Evolutionary conservation across 2,329 filamentous ascomycete genomes (phyloP).

Genomic region (Rhynchosporium graminicola): DNA sequence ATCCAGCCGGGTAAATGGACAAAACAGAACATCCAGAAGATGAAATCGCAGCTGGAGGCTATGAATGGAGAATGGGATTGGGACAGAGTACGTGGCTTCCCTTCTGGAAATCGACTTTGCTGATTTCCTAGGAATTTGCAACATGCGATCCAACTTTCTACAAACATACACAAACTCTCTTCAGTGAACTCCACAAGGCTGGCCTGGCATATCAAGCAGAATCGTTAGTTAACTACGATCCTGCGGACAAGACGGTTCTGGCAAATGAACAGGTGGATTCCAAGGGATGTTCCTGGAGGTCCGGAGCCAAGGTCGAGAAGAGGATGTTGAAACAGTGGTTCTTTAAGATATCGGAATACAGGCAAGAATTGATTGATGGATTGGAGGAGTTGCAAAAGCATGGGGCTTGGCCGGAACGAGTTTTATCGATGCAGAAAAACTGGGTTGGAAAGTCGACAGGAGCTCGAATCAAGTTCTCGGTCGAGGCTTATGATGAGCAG

Average conservation of each 20-base stretch:
- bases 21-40: conserved; percentile 73
- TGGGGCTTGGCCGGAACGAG: conserved; percentile 77
- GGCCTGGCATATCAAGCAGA: conserved; percentile 82
- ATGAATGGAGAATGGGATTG: conserved; percentile 88
- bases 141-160: conserved; percentile 87
- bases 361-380: conserved; percentile 70
- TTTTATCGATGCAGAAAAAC: conserved; percentile 80
- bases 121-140: conserved; percentile 65
- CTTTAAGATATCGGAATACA: conserved; percentile 77
- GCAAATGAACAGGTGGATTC: conserved; percentile 94
- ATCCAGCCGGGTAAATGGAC: conserved; percentile 81
- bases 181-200: conserved; percentile 71
- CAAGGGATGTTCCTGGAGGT: conserved; percentile 83
- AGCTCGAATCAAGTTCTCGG: conserved; percentile 69
- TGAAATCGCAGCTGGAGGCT: conserved; percentile 76
- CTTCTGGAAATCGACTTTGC: not conserved
- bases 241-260: conserved; percentile 83
- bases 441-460: conserved; percentile 84
- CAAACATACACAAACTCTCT: conserved; percentile 85
- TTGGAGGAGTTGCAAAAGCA: conserved; percentile 64
- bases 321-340: conserved; percentile 85
- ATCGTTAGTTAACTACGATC: conserved; percentile 87
- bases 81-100: conserved; percentile 63
- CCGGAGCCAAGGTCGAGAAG: conserved; percentile 81
- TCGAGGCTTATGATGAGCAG: conserved; percentile 44